phyloP scores from a whole-genome alignment of 1,284 basidiomycete species.

The Lignosus rhinocerotis region DNA sequence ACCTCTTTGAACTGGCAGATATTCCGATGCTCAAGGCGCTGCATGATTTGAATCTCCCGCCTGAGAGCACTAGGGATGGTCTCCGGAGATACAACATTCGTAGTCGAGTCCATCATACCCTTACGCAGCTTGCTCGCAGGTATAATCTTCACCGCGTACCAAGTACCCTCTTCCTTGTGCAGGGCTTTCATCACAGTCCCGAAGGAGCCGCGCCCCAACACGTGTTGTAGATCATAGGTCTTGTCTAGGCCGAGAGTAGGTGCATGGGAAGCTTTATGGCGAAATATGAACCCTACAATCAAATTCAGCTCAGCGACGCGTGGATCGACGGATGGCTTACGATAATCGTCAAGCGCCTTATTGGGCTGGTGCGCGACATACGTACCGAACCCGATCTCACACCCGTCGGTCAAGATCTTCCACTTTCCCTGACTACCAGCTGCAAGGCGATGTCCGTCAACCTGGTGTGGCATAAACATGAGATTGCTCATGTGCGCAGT shows the following conservation, averaged over 20 bases:
- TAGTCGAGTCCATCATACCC: not conserved
- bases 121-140: conserved; percentile 40
- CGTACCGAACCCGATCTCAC: conserved; percentile 78
- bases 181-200: conserved; percentile 75
- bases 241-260: conserved; percentile 54
- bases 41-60: conserved; percentile 80
- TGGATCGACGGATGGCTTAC: conserved; percentile 36
- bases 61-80: conserved; percentile 38
- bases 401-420: conserved; percentile 69
- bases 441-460: conserved; percentile 65
- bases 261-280: conserved; percentile 49
- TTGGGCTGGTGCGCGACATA: conserved; percentile 43
- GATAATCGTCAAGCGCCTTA: conserved; percentile 52
- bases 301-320: not conserved
- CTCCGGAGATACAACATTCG: not conserved
- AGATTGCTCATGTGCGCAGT: too few relatives aligned
- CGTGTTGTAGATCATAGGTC: conserved; percentile 59
- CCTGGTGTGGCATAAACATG: conserved; percentile 39
- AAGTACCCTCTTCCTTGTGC: conserved; percentile 53
- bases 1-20: conserved; percentile 80
- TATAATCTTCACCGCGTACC: conserved; percentile 78
- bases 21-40: conserved; percentile 73
- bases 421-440: conserved; percentile 42
- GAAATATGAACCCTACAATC: conserved; percentile 46
- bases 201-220: conserved; percentile 79